phyloP scores from a whole-genome alignment of 1,284 basidiomycete genomes.

The Pyrrhoderma lamaoense region DNA sequence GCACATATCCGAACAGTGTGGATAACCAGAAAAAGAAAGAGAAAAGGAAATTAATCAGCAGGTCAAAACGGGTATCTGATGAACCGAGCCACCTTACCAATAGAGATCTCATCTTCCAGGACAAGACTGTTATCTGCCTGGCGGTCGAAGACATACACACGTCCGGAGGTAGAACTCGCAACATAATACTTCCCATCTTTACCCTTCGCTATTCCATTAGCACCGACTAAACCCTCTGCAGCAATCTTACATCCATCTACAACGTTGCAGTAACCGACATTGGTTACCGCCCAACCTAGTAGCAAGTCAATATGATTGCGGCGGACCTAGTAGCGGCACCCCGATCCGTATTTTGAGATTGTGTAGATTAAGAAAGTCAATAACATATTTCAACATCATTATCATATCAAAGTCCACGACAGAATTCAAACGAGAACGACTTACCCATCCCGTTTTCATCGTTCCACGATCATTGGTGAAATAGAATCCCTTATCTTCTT shows the following conservation, averaged over 20 bases:
- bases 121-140: conserved; percentile 50
- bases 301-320: conserved; percentile 18
- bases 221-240: conserved; percentile 34
- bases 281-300: conserved; percentile 26
- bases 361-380: no score
- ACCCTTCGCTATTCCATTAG: conserved; percentile 52
- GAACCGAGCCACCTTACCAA: conserved; percentile 30
- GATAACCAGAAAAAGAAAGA: no score
- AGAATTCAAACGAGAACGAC: conserved; percentile 22
- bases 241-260: conserved; percentile 53
- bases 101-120: conserved; percentile 37
- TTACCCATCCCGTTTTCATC: conserved; percentile 46
- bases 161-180: conserved; percentile 34
- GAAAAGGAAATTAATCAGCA: background rate
- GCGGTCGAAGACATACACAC: conserved; percentile 44
- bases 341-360: background rate
- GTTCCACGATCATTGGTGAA: conserved; percentile 58
- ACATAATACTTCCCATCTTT: conserved; percentile 50
- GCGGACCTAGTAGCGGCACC: background rate
- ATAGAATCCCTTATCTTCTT: conserved; percentile 56
- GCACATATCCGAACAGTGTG: no score
- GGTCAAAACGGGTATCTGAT: background rate
- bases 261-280: conserved; percentile 53
- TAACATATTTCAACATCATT: no score
- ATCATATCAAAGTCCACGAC: no score